Base-by-base conservation (phyloP, 73 alveolate species). In the Breviolum minutum region DNA sequence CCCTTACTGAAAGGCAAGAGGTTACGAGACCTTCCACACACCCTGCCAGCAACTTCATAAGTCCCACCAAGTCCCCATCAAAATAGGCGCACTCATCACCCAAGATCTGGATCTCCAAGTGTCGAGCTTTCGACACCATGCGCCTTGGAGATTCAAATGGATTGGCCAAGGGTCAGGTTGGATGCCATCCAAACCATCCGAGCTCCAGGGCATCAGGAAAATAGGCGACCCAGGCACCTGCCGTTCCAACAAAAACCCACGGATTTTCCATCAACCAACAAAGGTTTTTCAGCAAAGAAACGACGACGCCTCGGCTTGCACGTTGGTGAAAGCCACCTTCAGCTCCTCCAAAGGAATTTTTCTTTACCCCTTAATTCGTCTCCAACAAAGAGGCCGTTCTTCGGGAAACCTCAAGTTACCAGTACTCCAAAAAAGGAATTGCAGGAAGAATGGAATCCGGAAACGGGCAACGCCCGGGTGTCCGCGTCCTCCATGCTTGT, bases 401-500 rank as follows among this genome's bases (percentile, higher is more conserved):
- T 20, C 48, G 81, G 32, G 81, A 20, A 20, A 20, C 30, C 26
- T 71, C 5, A 30, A 20, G 81, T 71, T 12, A 20, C 24, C 14
- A 70, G 27, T 16, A 7, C 30, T 71, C 13, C 29, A 8, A 71
- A 20, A 20, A 8, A 12, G 13, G 29, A 20, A 40, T 40, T 20
- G 29, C 81, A 71, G 13, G 81, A 7, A n/a, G 2, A 8, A 20
- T 8, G 40, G 26, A 17, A 12, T 12, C 26, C 81, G 1, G 32
- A 11, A 17, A 71, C 32, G 29, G 40, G 81, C 32, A n/a, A n/a
- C n/a, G n/a, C 10, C 26, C 40, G 81, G 0, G 0, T 48, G 26
- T 12, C 85, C 1, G 11, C 99, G 69, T 99, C 99, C 98, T 99
- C 99, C 98, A 99, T 99, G 94, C 98, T 99, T 91, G 86, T 99